These are phyloP conservation scores for Dactylellina leptospora DNA, from an alignment of 2,329 filamentous ascomycete species.

Conservation along the genomic window DNA sequence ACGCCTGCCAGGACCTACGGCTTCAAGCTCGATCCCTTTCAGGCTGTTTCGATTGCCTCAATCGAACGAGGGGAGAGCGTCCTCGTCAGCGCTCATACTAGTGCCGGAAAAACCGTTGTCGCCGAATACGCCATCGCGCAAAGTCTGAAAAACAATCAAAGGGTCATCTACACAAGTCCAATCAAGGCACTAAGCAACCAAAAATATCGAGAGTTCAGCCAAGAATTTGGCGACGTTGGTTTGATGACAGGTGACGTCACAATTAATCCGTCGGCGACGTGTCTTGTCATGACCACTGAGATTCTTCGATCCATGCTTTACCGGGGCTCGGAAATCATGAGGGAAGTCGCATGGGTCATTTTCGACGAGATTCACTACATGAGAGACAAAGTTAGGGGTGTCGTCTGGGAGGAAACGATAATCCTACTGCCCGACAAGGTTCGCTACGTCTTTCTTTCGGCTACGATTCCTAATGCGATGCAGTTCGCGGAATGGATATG, in stretches of 20 bases:
- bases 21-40: slow-evolving; percentile 96
- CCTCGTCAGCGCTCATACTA: slow-evolving; percentile 94
- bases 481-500: slow-evolving; percentile 99
- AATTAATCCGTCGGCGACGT: slow-evolving; percentile 97
- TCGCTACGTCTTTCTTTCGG: slow-evolving; percentile 96
- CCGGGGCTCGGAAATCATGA: slow-evolving; percentile 98
- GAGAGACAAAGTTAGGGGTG: slow-evolving; percentile 90
- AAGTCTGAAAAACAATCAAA: slow-evolving; percentile 94
- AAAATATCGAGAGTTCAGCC: slow-evolving; percentile 95
- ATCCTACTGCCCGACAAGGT: slow-evolving; percentile 98
- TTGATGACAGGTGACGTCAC: slow-evolving; percentile 99
- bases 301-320: slow-evolving; percentile 99
- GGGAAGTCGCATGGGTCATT: slow-evolving; percentile 96
- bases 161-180: slow-evolving; percentile 98
- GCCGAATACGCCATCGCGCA: slow-evolving; percentile 98
- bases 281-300: slow-evolving; percentile 98
- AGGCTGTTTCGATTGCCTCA: slow-evolving; percentile 90
- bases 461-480: slow-evolving; percentile 98
- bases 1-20: slow-evolving; percentile 83
- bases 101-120: slow-evolving; percentile 96
- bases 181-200: slow-evolving; percentile 99
- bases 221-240: slow-evolving; percentile 94
- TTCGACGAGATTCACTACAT: slow-evolving; percentile 99
- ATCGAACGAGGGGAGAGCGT: slow-evolving; percentile 97
- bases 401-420: slow-evolving; percentile 99